Base-by-base conservation (phyloP, 495 filamentous ascomycete genomes). In the Staphylotrichum longicolle region DNA sequence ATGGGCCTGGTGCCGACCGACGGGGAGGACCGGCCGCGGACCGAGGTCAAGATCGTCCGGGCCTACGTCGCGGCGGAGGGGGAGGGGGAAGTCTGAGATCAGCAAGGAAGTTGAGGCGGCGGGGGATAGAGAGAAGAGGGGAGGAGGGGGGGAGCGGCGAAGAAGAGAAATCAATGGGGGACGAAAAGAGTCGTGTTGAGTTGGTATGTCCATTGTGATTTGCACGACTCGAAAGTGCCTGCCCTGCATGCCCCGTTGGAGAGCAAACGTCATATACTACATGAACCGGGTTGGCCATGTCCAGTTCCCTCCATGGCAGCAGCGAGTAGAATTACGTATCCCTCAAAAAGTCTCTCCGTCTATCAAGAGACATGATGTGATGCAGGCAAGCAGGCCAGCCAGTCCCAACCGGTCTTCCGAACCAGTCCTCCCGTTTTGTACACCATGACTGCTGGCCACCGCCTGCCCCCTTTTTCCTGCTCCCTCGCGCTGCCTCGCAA, bases 1-100 rank as follows among this genome's bases (percentile, higher is more conserved):
- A 91, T 98, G 88, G 95, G 94, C 3, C 72, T 94, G 60, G 91
- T 96, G 44, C 94, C 90, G 80, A 96, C 91, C 3, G 91, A 85
- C 15, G 68, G 67, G 15, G 89, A 91, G 61, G 94, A 98, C 74
- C 74, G 88, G 67, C 94, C 94, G 3, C 68, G 83, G 49, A 90
- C 93, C 64, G 87, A 95, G 67, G 85, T 98, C 39, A 91, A 83
- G 75, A 95, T 98, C 68, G 72, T 88, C 20, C 83, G 75, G 62
- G 91, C 91, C 9, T 82, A 75, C 53, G 79, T 95, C 14, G 67
- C 89, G 34, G 84, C 88, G 61, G 77, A 77, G 42, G 78, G 77
- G 42, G 83, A 79, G 1, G 81, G 33, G 37, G 63, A 81, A 40
- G 46, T 27, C 10, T 34, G 14, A 7, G 14, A 27, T 27, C 20